These are phyloP conservation scores for Phytophthora pseudosyringae DNA, from an alignment of 352 stramenopile genomes.

Conservation along the genomic window DNA sequence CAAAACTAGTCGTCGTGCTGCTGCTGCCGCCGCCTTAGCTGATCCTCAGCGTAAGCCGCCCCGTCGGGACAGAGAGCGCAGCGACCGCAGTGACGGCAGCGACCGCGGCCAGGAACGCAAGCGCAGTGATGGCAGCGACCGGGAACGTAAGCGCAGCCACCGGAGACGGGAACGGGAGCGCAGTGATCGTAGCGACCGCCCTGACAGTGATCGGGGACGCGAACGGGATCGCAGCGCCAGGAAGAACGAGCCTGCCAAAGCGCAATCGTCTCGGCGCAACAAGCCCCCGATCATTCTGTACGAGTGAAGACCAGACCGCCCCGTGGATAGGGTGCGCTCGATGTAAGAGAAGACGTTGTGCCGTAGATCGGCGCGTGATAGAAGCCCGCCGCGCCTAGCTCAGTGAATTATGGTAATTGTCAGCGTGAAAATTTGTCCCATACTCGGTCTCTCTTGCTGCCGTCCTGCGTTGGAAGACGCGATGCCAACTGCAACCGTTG, in stretches of 20 bases:
- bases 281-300: constrained; percentile 29
- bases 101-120: constrained; percentile 8
- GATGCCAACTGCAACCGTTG: too few relatives aligned
- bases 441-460: too few relatives aligned
- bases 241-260: constrained; percentile 24
- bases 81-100: constrained; percentile 12
- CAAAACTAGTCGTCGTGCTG: constrained; percentile 26
- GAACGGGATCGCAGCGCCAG: constrained; percentile 22
- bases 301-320: constrained; percentile 21
- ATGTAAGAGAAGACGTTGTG: constrained; percentile 22
- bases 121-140: constrained; percentile 15
- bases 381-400: constrained; percentile 27
- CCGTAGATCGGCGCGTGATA: constrained; percentile 35
- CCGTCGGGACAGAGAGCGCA: constrained; percentile 17
- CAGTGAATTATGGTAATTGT: constrained; percentile 41
- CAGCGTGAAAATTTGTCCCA: constrained; percentile 21
- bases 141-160: constrained; percentile 7
- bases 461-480: too few relatives aligned
- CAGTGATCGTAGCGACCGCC: constrained; percentile 12
- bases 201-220: constrained; percentile 16
- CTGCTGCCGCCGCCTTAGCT: constrained; percentile 15
- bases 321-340: constrained; percentile 10
- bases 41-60: constrained; percentile 3
- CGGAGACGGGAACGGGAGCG: constrained; percentile 17
- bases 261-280: constrained; percentile 24